Base-by-base conservation (phyloP, 2,329 filamentous ascomycete species). In the Exophiala xenobiotica region DNA sequence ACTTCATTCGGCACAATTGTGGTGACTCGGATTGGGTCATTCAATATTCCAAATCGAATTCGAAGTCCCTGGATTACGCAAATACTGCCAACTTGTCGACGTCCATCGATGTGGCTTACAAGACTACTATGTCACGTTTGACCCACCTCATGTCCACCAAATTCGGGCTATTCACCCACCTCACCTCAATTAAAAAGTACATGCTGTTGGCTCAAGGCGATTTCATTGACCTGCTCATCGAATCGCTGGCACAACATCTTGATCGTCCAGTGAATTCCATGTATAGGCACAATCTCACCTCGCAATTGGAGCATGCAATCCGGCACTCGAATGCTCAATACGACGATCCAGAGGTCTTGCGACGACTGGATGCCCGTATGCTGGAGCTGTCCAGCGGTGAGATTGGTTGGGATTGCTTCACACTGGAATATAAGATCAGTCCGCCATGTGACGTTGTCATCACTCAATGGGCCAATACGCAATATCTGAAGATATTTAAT, bases 361-460 rank as follows among this genome's bases (percentile, higher is more conserved):
- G 90, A 4, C 83, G 93, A 8, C 80, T 99, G 3, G 93, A 99
- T 70, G 92, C 93, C n/a, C 88, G 95, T 56, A 97, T 99, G 92
- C 79, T 99, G 33, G 92, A 97, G 71, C 80, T 97, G 4, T 95
- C 88, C 6, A 91, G 96, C 63, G 93, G 93, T 45, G 93, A 99
- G 64, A 97, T 96, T 46, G 93, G 93, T 43, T 99, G 93, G 93
- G 93, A 99, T 66, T 96, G 95, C 66, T 99, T 99, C 71, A 99
- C 93, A 0, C 82, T 99, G 6, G 95, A 99, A 68, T 99, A 99
- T 74, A 96, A 97, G 68, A 93, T 99, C 61, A 91, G 96, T 67
- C 88, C 92, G 1, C 93, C 93, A 0, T 88, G 96, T 19, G 93
- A 99, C 67, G 93, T 99, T 22, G 91, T 99, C 41, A 90, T 99